A percentile compares a stretch with the other conserved stretches of the same genome.
Evolutionary conservation across 306 rosid genomes (phyloP).

Genomic region (Dryas octopetala): DNA sequence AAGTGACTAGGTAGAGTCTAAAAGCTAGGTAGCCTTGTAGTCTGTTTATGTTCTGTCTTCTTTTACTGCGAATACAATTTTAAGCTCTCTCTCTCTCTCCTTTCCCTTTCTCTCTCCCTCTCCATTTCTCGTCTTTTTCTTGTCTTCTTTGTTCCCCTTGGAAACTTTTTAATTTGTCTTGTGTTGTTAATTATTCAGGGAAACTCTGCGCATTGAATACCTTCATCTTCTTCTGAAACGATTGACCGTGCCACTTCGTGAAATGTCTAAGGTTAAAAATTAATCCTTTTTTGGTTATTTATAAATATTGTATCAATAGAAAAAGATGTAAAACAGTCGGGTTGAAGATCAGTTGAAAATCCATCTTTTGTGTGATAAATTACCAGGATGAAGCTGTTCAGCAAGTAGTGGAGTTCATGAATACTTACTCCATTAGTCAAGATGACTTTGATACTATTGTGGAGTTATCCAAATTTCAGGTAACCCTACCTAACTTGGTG

Average conservation of each 20-base stretch:
- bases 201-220: conserved; percentile 72
- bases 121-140: not conserved
- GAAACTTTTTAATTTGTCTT: conserved; percentile 13
- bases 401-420: conserved; percentile 90
- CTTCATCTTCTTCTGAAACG: conserved; percentile 63
- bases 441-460: conserved; percentile 83
- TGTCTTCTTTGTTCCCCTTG: conserved; percentile 7
- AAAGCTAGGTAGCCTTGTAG: not conserved
- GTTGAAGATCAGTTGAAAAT: conserved; percentile 13
- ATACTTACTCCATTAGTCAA: conserved; percentile 69
- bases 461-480: conserved; percentile 91
- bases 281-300: not conserved
- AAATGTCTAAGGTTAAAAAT: conserved; percentile 70
- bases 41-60: not conserved
- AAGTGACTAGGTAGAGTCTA: not conserved
- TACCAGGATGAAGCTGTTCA: conserved; percentile 83
- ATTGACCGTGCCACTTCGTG: conserved; percentile 66
- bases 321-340: not conserved
- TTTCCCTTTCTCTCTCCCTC: not conserved
- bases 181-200: conserved; percentile 54
- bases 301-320: not conserved
- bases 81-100: not conserved
- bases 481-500: conserved; percentile 30
- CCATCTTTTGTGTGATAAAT: conserved; percentile 27
- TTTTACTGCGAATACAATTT: not conserved